Percentiles rank a stretch among this genome's conserved stretches.
These are phyloP conservation scores for Globisporangium barbulae DNA, from an alignment of 352 stramenopile species.

Conservation along the genomic window DNA sequence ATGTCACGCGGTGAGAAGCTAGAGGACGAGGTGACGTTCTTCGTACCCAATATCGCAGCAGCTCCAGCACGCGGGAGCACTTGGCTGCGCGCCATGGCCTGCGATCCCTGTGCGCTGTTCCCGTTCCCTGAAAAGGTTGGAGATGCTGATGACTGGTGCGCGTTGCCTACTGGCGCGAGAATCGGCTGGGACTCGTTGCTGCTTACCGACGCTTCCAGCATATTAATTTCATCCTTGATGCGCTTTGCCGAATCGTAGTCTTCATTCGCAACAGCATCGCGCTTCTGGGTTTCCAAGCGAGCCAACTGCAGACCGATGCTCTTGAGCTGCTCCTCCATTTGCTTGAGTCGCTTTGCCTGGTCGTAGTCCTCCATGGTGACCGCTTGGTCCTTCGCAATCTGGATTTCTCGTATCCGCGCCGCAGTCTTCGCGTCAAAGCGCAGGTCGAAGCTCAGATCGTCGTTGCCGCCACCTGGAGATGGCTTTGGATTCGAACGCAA, in stretches of 20 bases:
- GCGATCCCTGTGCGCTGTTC: background rate
- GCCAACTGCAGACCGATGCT: constrained; percentile 85
- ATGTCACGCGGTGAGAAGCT: constrained; percentile 65
- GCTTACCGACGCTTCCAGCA: constrained; percentile 56
- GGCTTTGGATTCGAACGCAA: constrained; percentile 28
- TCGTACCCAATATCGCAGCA: constrained; percentile 29
- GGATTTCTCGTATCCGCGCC: constrained; percentile 85
- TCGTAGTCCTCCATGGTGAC: constrained; percentile 91
- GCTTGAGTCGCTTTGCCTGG: constrained; percentile 79
- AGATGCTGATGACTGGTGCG: constrained; percentile 3
- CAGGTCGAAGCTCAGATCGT: constrained; percentile 82
- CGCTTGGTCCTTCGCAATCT: constrained; percentile 80
- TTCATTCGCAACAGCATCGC: constrained; percentile 86
- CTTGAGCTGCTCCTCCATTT: constrained; percentile 89
- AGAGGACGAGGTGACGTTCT: constrained; percentile 27
- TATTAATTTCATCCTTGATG: constrained; percentile 86
- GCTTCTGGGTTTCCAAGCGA: constrained; percentile 84
- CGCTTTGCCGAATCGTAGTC: constrained; percentile 91
- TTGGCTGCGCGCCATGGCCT: constrained; percentile 33
- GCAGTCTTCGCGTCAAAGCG: constrained; percentile 90
- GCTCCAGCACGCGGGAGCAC: constrained; percentile 36
- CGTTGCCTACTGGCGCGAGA: constrained; percentile 14
- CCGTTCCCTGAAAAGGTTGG: constrained; percentile 1
- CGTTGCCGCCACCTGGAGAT: background rate
- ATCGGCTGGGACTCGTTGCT: constrained; percentile 69